Base-by-base conservation (phyloP, 1,284 basidiomycete genomes). In the Ustilago tritici region DNA sequence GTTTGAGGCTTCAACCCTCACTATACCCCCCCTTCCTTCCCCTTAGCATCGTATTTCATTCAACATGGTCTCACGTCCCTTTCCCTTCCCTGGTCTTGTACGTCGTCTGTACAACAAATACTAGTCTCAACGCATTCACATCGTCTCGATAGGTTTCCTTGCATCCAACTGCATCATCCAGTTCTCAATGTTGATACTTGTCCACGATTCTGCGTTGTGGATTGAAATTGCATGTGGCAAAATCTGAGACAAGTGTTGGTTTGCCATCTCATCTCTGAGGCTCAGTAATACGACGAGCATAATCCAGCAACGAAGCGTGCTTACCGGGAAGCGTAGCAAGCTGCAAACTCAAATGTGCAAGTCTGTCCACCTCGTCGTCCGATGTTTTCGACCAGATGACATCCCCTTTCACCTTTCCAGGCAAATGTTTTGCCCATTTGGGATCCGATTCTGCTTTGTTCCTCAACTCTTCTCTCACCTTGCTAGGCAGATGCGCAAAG, bases 151-250 rank as follows among this genome's bases (percentile, higher is more conserved):
- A 55, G 36, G 19, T n/a, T 56, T 36, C 23, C 9, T 58, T 66
- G 70, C 64, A 72, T 72, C 64, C 70, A 66, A 72, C 65, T 67
- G 65, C 65, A 63, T 66, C 34, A 11, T 57, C 49, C 19, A n/a
- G 36, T 40, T 59, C 23, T 53, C 36, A 35, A 14, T 52, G 31
- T 19, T 10, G 17, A n/a, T 19, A 23, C n/a, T 28, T n/a, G 15
- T 55, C 35, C 5, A 19, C 19, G 15, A 36, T 15, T 40, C 4
- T 49, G 46, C 23, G 8, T 7, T 23, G 19, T 7, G n/a, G 19
- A 23, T 10, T 49, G 19, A 23, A 8, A 49, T 43, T 40, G 15
- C 17, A 38, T 15, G 40, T 41, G 40, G 14, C 15, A 6, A 14
- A 17, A 15, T 3, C 6, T 41, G 40, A 41, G 23, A 0, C 23